A percentile compares a stretch with the other conserved stretches of the same genome.
These are phyloP conservation scores for Ophiostoma pallidulum DNA, from an alignment of 2,329 filamentous ascomycete species.

Conservation along the genomic window DNA sequence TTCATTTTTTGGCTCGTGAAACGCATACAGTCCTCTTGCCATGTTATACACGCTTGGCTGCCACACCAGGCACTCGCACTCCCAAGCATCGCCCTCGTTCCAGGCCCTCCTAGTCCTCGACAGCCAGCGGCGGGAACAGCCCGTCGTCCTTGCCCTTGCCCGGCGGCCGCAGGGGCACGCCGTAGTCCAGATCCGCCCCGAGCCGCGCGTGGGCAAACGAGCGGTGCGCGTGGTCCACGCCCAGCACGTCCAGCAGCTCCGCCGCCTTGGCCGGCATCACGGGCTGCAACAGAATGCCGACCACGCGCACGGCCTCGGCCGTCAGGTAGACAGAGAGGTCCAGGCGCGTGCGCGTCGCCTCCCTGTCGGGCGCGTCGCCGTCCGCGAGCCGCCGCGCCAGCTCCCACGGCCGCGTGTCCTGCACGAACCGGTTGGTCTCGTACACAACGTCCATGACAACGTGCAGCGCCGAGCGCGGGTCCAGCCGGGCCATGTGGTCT, in stretches of 20 bases:
- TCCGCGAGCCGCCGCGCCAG: conserved; percentile 57
- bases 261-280: conserved; percentile 75
- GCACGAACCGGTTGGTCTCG: conserved; percentile 60
- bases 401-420: conserved; percentile 59
- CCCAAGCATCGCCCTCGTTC: too few relatives aligned
- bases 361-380: conserved; percentile 28
- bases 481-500: conserved; percentile 50
- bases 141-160: conserved; percentile 31
- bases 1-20: too few relatives aligned
- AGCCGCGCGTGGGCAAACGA: conserved; percentile 52
- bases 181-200: conserved; percentile 62
- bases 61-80: too few relatives aligned
- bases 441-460: conserved; percentile 53
- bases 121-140: conserved; percentile 43
- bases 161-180: conserved; percentile 30
- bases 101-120: conserved; percentile 27
- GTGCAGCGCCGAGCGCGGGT: conserved; percentile 57
- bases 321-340: conserved; percentile 58
- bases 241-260: conserved; percentile 65
- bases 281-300: conserved; percentile 78
- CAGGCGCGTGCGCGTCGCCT: conserved; percentile 29
- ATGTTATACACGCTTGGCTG: conserved; percentile 16
- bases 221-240: conserved; percentile 55
- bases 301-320: conserved; percentile 68
- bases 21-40: neutral